Base-by-base conservation (phyloP, 2,329 filamentous ascomycete genomes). In the Juglanconis oblonga region DNA sequence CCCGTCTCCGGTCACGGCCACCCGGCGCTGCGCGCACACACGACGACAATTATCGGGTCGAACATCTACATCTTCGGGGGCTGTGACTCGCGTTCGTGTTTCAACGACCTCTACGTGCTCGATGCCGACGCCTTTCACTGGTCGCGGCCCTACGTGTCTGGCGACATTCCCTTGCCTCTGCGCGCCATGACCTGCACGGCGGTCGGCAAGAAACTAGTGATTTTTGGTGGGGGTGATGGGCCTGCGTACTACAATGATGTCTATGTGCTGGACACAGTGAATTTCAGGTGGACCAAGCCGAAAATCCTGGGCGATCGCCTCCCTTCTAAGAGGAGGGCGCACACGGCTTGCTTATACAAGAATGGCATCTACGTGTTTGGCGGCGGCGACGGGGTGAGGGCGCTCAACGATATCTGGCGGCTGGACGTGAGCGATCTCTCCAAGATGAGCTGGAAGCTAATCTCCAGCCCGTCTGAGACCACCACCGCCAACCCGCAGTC, bases 351-450 rank as follows among this genome's bases (percentile, higher is more conserved):
- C 65, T 74, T 89, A 24, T 88, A 89, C 74, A 87, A 87, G 71
- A 88, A 85, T 65, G 87, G 87, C 33, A 85, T 90, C 65, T 89
- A 89, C 69, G 77, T 90, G n/a, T 90, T 90, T 69, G 87, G 87
- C 35, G 87, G 87, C 52, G 87, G 87, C 45, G 87, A 90, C 68
- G 87, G 87, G 49, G 84, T 88, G n/a, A 79, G 85, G 51, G 87
- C 87, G 5, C 77, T 90, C 59, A 89, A 89, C 69, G 87, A 90
- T 67, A 85, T 90, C 24, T 90, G 87, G 87, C 78, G 87, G n/a
- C 79, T 90, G 14, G 87, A 90, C 67, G 87, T 90, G 40, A 80
- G 80, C 64, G 87, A 90, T 68, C 77, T 81, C 55, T 81, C 74
- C 71, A 88, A 87, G 74, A 87, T 89, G 85, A 84, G 81, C 58